Base-by-base conservation (phyloP, 257 asterid species). In the Plantago ovata region DNA sequence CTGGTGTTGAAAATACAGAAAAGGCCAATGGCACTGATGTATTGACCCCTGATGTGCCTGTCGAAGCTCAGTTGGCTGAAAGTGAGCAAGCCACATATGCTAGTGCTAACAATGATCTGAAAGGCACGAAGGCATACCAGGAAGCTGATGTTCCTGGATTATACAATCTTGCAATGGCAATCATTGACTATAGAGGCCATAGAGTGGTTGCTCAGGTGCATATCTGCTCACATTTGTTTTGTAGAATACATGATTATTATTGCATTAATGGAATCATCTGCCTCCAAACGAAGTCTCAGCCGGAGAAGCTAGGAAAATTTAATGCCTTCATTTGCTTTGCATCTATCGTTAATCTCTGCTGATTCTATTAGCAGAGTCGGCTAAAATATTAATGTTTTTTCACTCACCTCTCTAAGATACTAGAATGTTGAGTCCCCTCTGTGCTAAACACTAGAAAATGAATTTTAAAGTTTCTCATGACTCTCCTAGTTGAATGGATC, bases 21-120 rank as follows among this genome's bases (percentile, higher is more conserved):
- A 73, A 55, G 53, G 24, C 24, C 28, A 78, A 78, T 67, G 79
- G 72, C 44, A 18, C 12, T 16, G 63, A 69, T 60, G 79, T 72
- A 62, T 38, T 64, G 40, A 63, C 82, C n/a, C 58, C 78, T 54
- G 89, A 79, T 68, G 79, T 65, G 51, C 70, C 84, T 57, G 73
- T 72, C 38, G 96, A 89, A 64, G 54, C 77, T 33, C 95, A 77
- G 81, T 75, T 86, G 79, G 83, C 87, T 67, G 99, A 93, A 78
- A 86, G 94, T 63, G 99, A 93, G 76, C 99, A 93, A 79, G 95
- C 99, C 69, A 89, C 97, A 14, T 93, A 84, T 75, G 97, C 97
- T 56, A 86, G 96, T 71, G 95, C 97, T 62, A 89, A 93, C 73
- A 93, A 89, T 78, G 99, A 93, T 70, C 80, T 93, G 74, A 89